Evolutionary conservation across 2,329 filamentous ascomycete species (phyloP).

Genomic region (Fusarium concolor): DNA sequence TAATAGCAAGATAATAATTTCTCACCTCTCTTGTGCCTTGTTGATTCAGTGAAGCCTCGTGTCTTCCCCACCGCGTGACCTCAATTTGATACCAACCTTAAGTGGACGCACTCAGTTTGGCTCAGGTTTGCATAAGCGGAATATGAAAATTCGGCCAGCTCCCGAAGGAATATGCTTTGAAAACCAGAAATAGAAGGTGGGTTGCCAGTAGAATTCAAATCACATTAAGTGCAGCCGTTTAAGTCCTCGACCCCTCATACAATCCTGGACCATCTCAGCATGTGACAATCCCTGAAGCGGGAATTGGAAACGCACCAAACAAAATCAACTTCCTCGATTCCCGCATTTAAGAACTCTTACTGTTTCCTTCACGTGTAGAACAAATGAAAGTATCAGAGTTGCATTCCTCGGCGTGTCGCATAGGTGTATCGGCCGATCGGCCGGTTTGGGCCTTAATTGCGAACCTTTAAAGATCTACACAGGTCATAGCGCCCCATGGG

Average conservation of each 20-base stretch:
- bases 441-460: slow-evolving; percentile 11
- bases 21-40: no score
- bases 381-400: not conserved
- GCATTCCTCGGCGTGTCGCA: slow-evolving; percentile 28
- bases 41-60: no score
- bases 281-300: not conserved
- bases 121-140: not conserved
- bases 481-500: slow-evolving; percentile 11
- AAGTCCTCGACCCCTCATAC: no score
- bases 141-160: not conserved
- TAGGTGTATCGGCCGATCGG: slow-evolving; percentile 12
- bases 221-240: no score
- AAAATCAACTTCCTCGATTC: no score
- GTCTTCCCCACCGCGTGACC: not conserved
- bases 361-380: slow-evolving; percentile 27
- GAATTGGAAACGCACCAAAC: not conserved
- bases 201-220: no score
- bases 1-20: no score
- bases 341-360: not conserved
- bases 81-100: not conserved
- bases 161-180: not conserved
- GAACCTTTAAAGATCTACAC: slow-evolving; percentile 23
- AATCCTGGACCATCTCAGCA: not conserved
- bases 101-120: no score
- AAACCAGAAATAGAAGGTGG: not conserved